phyloP scores from a whole-genome alignment of 1,284 basidiomycete species.

The Neotropicomus parvogracilis region DNA sequence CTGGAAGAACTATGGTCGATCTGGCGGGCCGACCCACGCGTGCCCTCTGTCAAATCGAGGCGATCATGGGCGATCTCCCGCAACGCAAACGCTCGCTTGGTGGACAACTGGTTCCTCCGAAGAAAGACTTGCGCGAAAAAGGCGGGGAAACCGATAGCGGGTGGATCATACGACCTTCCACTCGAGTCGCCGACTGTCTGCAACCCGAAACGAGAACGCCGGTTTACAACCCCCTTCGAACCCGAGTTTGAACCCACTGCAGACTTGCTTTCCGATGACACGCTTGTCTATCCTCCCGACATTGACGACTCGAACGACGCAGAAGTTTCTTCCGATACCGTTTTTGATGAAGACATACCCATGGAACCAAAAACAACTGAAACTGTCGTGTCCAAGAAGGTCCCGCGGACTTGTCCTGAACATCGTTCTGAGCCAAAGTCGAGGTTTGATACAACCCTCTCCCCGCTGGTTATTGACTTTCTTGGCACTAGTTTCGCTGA shows the following conservation, averaged over 20 bases:
- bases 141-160: constrained; percentile 16
- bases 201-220: constrained; percentile 16
- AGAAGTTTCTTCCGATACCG: constrained; percentile 29
- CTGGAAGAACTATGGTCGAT: constrained; percentile 31
- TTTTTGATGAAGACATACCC: constrained; percentile 13
- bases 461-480: constrained; percentile 15
- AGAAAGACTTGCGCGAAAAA: constrained; percentile 30
- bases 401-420: background rate
- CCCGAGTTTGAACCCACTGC: constrained; percentile 3
- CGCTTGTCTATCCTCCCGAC: constrained; percentile 15
- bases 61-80: constrained; percentile 28
- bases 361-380: background rate
- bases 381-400: constrained; percentile 19
- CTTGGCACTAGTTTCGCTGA: constrained; percentile 10
- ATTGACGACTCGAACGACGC: constrained; percentile 6
- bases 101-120: constrained; percentile 27
- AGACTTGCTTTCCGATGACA: constrained; percentile 27
- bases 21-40: constrained; percentile 28
- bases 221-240: constrained; percentile 7
- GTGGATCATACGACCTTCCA: constrained; percentile 26
- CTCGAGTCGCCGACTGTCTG: constrained; percentile 3
- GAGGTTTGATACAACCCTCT: constrained; percentile 21
- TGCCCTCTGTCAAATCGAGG: constrained; percentile 30
- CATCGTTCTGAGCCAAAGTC: background rate
- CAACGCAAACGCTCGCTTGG: constrained; percentile 18